Percentiles rank a stretch among this genome's conserved stretches.
phyloP scores from a whole-genome alignment of 1,139 yeast species.

The Debaryomycetaceae sp. region DNA sequence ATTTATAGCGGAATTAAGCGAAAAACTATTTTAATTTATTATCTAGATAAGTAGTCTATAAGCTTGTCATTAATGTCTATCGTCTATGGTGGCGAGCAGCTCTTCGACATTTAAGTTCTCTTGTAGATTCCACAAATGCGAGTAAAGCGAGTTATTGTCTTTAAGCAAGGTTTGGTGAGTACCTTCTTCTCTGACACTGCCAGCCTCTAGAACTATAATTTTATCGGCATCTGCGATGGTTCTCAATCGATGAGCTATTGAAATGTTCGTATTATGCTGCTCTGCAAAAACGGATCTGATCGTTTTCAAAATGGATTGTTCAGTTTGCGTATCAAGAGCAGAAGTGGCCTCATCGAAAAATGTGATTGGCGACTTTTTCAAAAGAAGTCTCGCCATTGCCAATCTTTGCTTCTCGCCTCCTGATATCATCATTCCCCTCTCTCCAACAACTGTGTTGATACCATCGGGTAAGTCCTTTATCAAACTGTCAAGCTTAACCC shows the following conservation, averaged over 20 bases:
- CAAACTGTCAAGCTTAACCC: conserved; percentile 66
- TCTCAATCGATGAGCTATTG: conserved; percentile 90
- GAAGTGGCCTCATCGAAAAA: conserved; percentile 97
- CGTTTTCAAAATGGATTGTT: conserved; percentile 74
- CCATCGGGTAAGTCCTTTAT: conserved; percentile 80
- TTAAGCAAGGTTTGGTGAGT: conserved; percentile 61
- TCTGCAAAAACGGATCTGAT: conserved; percentile 60
- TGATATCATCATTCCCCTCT: conserved; percentile 95
- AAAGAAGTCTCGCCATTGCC: conserved; percentile 83
- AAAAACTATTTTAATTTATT: too few species aligned
- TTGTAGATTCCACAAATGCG: conserved; percentile 87
- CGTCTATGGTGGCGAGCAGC: conserved; percentile 4
- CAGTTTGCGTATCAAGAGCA: conserved; percentile 95
- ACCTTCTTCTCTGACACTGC: conserved; percentile 85
- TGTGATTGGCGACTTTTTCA: conserved; percentile 84
- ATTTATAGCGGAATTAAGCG: too few species aligned
- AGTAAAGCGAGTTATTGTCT: conserved; percentile 58
- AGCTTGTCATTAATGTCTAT: too few species aligned
- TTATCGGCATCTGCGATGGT: conserved; percentile 94
- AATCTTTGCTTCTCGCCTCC: conserved; percentile 98
- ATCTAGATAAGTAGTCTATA: too few species aligned
- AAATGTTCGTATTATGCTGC: conserved; percentile 67
- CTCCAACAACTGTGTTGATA: conserved; percentile 87
- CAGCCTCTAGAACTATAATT: conserved; percentile 80
- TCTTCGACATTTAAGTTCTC: conserved; percentile 63